Evolutionary conservation across 139 green algal species (phyloP).

Genomic region (Chlorella sp.): DNA sequence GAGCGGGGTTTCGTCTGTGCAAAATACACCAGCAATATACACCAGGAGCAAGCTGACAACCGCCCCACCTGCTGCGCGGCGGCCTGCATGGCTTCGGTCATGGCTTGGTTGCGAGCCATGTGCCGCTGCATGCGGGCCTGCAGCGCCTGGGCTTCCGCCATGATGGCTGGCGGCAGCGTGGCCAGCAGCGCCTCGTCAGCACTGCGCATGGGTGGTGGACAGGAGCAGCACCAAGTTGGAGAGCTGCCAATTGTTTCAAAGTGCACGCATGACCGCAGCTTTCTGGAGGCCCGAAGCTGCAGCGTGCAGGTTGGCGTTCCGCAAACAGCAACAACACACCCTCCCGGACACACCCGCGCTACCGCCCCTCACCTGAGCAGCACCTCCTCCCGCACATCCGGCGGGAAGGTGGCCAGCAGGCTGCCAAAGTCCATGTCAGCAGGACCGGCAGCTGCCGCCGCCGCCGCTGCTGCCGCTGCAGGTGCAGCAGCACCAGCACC

Average conservation of each 20-base stretch:
- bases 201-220: background rate
- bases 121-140: conserved; percentile 37
- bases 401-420: conserved; percentile 88
- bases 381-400: conserved; percentile 90
- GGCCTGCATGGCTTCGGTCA: conserved; percentile 23
- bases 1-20: too few relatives aligned
- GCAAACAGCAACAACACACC: too few relatives aligned
- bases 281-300: too few relatives aligned
- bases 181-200: conserved; percentile 81
- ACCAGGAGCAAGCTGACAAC: background rate
- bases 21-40: too few relatives aligned
- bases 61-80: conserved; percentile 26
- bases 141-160: conserved; percentile 82
- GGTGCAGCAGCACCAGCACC: background rate
- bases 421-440: conserved; percentile 86
- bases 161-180: conserved; percentile 80
- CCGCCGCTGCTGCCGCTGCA: background rate
- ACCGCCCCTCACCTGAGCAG: conserved; percentile 51
- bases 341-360: too few relatives aligned
- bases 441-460: background rate
- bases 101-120: background rate
- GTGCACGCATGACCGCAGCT: too few relatives aligned
- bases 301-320: too few relatives aligned
- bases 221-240: background rate
- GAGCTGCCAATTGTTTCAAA: too few relatives aligned